Base-by-base conservation (phyloP, 495 filamentous ascomycete species). In the Melanomma pulvis-pyrius region DNA sequence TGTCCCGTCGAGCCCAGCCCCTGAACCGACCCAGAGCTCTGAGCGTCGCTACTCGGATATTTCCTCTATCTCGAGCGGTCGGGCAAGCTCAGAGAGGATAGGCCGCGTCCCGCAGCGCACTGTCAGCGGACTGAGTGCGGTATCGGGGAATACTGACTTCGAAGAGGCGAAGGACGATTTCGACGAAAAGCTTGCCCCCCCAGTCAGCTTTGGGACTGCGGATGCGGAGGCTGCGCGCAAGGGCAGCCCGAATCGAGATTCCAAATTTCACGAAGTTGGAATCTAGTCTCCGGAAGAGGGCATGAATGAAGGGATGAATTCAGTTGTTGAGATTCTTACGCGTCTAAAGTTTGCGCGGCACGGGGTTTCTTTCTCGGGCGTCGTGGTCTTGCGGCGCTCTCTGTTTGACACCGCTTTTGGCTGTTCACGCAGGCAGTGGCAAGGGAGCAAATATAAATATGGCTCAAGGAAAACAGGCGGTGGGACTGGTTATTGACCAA, bases 151-250 rank as follows among this genome's bases (percentile, higher is more conserved):
- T 1, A 28, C 61, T 0, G 69, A 72, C 21, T 65, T 30, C 46
- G 65, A 68, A 22, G 69, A 72, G 44, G 66, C 69, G 28, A 60
- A 61, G 24, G 69, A 72, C 39, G 44, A 30, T 12, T 65, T 72
- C 39, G 54, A 72, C 44, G 69, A 69, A 36, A 50, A 55, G 30
- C 46, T 72, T 12, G 60, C 65, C 3, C 65, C 69, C 19, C 69
- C 69, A 29, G 66, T 60, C n/a, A 54, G 26, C 25, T 63, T 70
- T 50, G 32, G 54, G 19, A 19, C 46, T 4, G 29, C n/a, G 28
- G 53, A 44, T 29, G 48, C 36, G 30, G 34, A 24, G 15, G 55
- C 54, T n/a, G 64, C 22, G 11, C 19, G 62, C 12, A 71, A 60
- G 54, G 64, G 68, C 3, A 71, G 64, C 51, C 64, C 68, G 39